Base-by-base conservation (phyloP, 768 basidiomycete species). In the Termitomyces sp. region DNA sequence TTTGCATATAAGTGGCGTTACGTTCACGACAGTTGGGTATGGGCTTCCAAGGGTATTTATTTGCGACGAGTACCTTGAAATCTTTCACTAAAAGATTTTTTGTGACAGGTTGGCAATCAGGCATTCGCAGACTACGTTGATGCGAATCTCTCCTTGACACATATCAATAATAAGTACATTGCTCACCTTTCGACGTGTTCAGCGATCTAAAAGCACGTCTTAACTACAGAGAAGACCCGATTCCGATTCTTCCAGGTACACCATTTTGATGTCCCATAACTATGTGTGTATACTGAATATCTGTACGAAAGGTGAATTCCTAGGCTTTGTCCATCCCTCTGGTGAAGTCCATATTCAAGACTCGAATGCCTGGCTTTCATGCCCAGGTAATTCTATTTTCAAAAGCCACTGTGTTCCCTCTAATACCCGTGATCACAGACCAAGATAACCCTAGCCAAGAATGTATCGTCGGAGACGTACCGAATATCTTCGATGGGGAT, bases 121-220 rank as follows among this genome's bases (percentile, higher is more conserved):
- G 82, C 72, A 10, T 85, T 84, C 58, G 82, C 81, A 4, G 56
- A 81, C 66, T 80, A 80, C 61, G 75, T 83, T 36, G 79, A 82
- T 58, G 72, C 75, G 6, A 65, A 77, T 48, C 12, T 70, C 28
- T 54, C 66, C 13, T 58, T 81, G 53, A 79, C 74, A 0, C 81
- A 77, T 57, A 75, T 85, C 63, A 82, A 77, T 66, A 83, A 85
- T 65, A 60, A 65, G 72, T 69, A 44, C 36, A 28, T 64, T 53
- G 1, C 13, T 26, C 6, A 32, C 14, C 45, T 22, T 24, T 44
- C 8, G 13, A 7, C 28, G 20, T 38, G 8, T 48, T 43, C 8
- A 43, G n/a, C 3, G n/a, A 18, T 4, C 33, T 58, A 10, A 43
- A 18, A 47, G 16, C 16, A 8, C 12, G 24, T 6, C n/a, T 38